These are phyloP conservation scores for Jamesozyma gamospora DNA, from an alignment of 805 yeast species.

Conservation along the genomic window DNA sequence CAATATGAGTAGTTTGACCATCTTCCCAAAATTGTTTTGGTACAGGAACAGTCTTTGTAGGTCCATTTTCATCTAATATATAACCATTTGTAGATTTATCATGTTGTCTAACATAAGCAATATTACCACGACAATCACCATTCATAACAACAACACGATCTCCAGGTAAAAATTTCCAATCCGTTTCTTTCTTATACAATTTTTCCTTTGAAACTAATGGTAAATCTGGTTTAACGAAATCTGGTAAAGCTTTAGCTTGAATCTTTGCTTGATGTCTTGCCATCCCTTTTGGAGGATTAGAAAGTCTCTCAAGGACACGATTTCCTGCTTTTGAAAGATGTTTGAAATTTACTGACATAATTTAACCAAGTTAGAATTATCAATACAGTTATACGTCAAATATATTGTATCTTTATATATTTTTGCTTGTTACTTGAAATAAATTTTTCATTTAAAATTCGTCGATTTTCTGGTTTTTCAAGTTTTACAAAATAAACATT, in stretches of 20 bases:
- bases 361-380: too few relatives aligned
- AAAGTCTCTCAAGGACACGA: slow-evolving; percentile 27
- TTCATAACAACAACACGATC: slow-evolving; percentile 64
- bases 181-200: slow-evolving; percentile 34
- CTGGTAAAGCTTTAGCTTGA: slow-evolving; percentile 28
- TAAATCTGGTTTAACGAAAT: slow-evolving; percentile 29
- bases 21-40: slow-evolving; percentile 68
- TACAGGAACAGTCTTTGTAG: slow-evolving; percentile 49
- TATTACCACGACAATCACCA: slow-evolving; percentile 67
- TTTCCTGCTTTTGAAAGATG: slow-evolving; percentile 32
- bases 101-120: slow-evolving; percentile 56
- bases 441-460: too few relatives aligned
- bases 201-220: slow-evolving; percentile 27
- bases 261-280: slow-evolving; percentile 24
- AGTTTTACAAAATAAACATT: too few relatives aligned
- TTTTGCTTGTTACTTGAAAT: background rate
- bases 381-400: too few relatives aligned
- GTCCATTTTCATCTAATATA: slow-evolving; percentile 58
- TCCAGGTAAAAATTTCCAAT: slow-evolving; percentile 60
- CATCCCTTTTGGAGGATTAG: slow-evolving; percentile 25
- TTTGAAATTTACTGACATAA: slow-evolving; percentile 11
- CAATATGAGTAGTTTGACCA: slow-evolving; percentile 61
- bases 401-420: background rate
- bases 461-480: too few relatives aligned
- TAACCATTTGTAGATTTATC: slow-evolving; percentile 53